Conservation (phyloP, 23 red algal genomes). For the Cyanidioschyzon merolae region DNA sequence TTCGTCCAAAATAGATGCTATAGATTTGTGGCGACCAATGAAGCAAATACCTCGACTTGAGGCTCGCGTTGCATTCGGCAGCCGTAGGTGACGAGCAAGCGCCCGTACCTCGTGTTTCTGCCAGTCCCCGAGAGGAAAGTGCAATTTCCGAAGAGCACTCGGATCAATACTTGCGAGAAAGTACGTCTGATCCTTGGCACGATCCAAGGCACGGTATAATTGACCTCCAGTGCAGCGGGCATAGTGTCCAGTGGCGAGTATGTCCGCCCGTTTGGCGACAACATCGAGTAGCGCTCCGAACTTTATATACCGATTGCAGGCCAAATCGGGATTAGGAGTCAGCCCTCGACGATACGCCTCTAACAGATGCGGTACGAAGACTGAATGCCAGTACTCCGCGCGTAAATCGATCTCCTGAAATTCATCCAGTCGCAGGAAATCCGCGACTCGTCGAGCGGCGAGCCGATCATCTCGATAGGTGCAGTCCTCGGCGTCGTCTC, state of each 20-base stretch:
- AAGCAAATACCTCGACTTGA: conserved; percentile 74
- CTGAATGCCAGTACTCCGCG: conserved; percentile 54
- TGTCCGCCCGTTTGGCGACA: conserved; percentile 9
- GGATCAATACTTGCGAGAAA: conserved; percentile 44
- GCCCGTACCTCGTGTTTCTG: conserved; percentile 34
- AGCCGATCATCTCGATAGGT: conserved; percentile 32
- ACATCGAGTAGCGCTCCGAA: conserved; percentile 47
- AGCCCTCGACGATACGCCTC: conserved; percentile 25
- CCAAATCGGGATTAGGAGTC: conserved; percentile 54
- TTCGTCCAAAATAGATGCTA: conserved; percentile 29
- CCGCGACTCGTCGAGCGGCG: conserved; percentile 19
- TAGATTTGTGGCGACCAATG: conserved; percentile 39
- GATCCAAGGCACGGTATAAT: conserved; percentile 36
- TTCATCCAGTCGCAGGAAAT: conserved; percentile 5
- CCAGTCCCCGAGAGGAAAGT: conserved; percentile 44
- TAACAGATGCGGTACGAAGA: conserved; percentile 48
- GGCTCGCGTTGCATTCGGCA: conserved; percentile 27
- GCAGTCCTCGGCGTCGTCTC: conserved; percentile 22
- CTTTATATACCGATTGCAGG: conserved; percentile 62
- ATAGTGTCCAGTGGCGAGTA: conserved; percentile 74
- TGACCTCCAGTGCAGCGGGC: neutral
- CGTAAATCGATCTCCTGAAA: conserved; percentile 39
- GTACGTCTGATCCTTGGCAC: conserved; percentile 59
- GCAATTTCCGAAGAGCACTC: conserved; percentile 17
- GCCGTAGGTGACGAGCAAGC: conserved; percentile 23